Percentiles rank a stretch among this genome's conserved stretches.
These are phyloP conservation scores for Neurospora sublineolata DNA, from an alignment of 495 filamentous ascomycete species.

Conservation along the genomic window DNA sequence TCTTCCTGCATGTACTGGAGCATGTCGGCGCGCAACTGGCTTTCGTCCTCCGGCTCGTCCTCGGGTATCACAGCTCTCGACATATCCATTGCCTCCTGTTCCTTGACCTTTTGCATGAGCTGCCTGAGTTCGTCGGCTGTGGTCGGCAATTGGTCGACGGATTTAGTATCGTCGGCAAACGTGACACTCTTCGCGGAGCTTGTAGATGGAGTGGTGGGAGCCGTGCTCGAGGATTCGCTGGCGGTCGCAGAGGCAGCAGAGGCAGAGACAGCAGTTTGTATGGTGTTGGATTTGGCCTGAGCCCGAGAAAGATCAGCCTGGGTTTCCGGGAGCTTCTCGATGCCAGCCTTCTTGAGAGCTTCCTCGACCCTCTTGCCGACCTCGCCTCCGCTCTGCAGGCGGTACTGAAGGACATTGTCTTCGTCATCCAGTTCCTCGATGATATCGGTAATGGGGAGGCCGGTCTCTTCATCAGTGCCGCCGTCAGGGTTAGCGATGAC, in stretches of 20 bases:
- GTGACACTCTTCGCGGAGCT: conserved; percentile 30
- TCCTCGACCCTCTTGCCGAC: conserved; percentile 51
- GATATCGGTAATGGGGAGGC: conserved; percentile 71
- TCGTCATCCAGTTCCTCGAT: conserved; percentile 87
- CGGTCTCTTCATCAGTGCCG: conserved; percentile 47
- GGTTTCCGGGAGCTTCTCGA: conserved; percentile 10
- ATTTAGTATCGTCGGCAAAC: conserved; percentile 47
- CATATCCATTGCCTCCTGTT: conserved; percentile 29
- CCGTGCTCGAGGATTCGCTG: not conserved
- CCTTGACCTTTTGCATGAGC: conserved; percentile 36
- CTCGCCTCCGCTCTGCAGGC: conserved; percentile 48
- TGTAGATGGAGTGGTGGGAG: not conserved
- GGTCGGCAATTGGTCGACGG: conserved; percentile 22
- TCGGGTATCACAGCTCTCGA: conserved; percentile 36
- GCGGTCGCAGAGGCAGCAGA: not conserved
- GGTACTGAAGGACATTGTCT: conserved; percentile 64
- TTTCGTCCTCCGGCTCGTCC: conserved; percentile 69
- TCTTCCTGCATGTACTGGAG: conserved; percentile 75
- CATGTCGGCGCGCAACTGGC: conserved; percentile 77
- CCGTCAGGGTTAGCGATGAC: conserved; percentile 36
- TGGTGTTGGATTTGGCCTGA: not conserved
- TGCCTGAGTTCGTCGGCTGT: conserved; percentile 34
- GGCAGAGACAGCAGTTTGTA: not conserved
- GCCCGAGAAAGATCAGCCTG: conserved; percentile 6
- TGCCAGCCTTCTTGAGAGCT: conserved; percentile 56